Evolutionary conservation across 1,139 yeast species (phyloP).

Genomic region (Candida labiduridarum): DNA sequence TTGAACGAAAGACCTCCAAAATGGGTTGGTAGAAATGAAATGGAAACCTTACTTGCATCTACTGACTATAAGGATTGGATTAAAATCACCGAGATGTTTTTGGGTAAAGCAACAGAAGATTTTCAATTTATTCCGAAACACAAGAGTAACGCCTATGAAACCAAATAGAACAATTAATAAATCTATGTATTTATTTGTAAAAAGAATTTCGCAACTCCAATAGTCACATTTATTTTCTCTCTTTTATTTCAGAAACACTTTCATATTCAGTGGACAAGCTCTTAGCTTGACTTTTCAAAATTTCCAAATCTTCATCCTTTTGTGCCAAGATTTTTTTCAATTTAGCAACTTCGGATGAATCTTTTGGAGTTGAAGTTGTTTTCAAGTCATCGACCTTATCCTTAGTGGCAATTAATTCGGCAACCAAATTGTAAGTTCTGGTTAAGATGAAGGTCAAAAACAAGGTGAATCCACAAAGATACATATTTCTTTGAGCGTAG

Average conservation of each 20-base stretch:
- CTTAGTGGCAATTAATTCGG: constrained; percentile 65
- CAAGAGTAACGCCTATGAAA: constrained; percentile 78
- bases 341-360: constrained; percentile 42
- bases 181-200: not conserved
- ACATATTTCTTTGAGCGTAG: constrained; percentile 96
- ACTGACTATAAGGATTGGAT: constrained; percentile 92
- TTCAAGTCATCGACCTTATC: constrained; percentile 59
- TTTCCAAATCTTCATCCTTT: constrained; percentile 64
- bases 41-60: constrained; percentile 87
- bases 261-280: constrained; percentile 69
- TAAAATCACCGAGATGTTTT: constrained; percentile 92
- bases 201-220: not conserved
- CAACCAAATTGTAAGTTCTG: constrained; percentile 83
- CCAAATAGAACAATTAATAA: constrained; percentile 5
- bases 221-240: constrained; percentile 10
- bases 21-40: constrained; percentile 93
- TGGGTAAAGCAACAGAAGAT: constrained; percentile 77
- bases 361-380: constrained; percentile 22
- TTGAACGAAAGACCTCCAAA: constrained; percentile 91
- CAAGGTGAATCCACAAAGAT: constrained; percentile 92
- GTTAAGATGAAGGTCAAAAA: constrained; percentile 84
- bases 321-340: constrained; percentile 59
- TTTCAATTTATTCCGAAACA: constrained; percentile 92
- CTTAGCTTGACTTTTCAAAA: constrained; percentile 71
- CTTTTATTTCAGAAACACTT: constrained; percentile 13